Conservation (phyloP, 2,329 filamentous ascomycete species). For the Arthroderma uncinatum region DNA sequence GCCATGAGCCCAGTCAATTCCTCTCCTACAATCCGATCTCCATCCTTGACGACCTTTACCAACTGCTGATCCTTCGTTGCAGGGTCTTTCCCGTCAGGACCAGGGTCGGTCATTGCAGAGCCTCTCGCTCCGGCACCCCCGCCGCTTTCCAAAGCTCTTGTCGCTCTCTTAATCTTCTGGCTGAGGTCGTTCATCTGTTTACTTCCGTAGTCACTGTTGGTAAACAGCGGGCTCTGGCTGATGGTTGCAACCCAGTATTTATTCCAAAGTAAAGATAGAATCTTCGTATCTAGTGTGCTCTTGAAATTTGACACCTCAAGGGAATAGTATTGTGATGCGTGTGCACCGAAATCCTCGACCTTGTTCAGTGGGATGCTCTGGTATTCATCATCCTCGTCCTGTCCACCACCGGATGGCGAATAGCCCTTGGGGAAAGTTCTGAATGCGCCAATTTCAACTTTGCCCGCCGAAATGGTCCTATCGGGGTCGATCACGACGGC, state of each 20-base stretch:
- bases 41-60: conserved; percentile 45
- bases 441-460: conserved; percentile 96
- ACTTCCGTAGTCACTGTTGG: conserved; percentile 84
- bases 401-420: conserved; percentile 40
- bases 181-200: conserved; percentile 86
- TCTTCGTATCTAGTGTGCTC: conserved; percentile 73
- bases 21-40: conserved; percentile 47
- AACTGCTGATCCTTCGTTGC: conserved; percentile 35
- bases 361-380: conserved; percentile 77
- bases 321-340: conserved; percentile 80
- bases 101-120: conserved; percentile 16
- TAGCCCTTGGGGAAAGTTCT: conserved; percentile 74
- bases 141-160: conserved; percentile 29
- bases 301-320: conserved; percentile 92
- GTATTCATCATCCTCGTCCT: conserved; percentile 34
- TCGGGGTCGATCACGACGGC: conserved; percentile 95
- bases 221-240: conserved; percentile 78
- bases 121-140: conserved; percentile 8
- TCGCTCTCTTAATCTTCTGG: conserved; percentile 64
- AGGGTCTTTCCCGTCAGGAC: conserved; percentile 5
- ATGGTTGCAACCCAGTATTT: conserved; percentile 86
- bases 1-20: conserved; percentile 39
- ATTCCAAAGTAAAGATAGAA: conserved; percentile 88
- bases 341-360: conserved; percentile 89
- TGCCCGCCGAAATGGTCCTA: conserved; percentile 84